Conservation (phyloP, 352 stramenopile genomes). For the Globisporangium ultimum region DNA sequence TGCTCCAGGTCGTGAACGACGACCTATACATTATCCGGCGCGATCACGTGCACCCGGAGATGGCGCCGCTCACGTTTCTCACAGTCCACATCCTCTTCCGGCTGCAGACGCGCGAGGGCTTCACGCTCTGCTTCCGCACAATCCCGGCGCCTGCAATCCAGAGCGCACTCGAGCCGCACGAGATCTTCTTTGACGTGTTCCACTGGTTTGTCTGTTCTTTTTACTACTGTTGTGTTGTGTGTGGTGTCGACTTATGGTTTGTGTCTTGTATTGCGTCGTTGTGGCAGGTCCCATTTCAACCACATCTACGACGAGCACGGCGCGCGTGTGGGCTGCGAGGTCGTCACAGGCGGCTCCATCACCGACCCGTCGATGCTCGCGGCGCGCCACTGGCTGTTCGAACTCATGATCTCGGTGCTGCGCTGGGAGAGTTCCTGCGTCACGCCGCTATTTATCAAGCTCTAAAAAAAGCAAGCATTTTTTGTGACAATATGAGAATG, state of each 20-base stretch:
- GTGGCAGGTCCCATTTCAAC: slow-evolving; percentile 51
- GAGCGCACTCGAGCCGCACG: slow-evolving; percentile 33
- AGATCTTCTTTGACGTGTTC: slow-evolving; percentile 64
- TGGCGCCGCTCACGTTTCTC: slow-evolving; percentile 46
- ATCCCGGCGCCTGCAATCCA: slow-evolving; percentile 49
- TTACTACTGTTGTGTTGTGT: too few species aligned
- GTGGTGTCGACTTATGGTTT: too few species aligned
- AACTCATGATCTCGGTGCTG: slow-evolving; percentile 61
- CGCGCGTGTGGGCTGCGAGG: slow-evolving; percentile 35
- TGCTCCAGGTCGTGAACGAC: slow-evolving; percentile 51
- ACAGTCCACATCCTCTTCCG: slow-evolving; percentile 62
- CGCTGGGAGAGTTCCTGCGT: slow-evolving; percentile 55
- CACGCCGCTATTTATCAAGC: slow-evolving; percentile 42
- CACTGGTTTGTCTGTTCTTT: slow-evolving; percentile 41
- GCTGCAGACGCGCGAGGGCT: slow-evolving; percentile 51
- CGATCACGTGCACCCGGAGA: slow-evolving; percentile 40
- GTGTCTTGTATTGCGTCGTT: slow-evolving; percentile 3
- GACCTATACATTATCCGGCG: slow-evolving; percentile 55
- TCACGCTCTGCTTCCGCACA: slow-evolving; percentile 54
- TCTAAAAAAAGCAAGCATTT: background rate
- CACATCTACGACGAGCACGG: slow-evolving; percentile 38
- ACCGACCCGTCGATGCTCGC: slow-evolving; percentile 43
- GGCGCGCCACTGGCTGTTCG: slow-evolving; percentile 60
- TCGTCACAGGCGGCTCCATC: slow-evolving; percentile 53
- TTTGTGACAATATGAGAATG: too few species aligned